Conservation (phyloP, 768 basidiomycete species). For the Cystofilobasidium macerans region DNA sequence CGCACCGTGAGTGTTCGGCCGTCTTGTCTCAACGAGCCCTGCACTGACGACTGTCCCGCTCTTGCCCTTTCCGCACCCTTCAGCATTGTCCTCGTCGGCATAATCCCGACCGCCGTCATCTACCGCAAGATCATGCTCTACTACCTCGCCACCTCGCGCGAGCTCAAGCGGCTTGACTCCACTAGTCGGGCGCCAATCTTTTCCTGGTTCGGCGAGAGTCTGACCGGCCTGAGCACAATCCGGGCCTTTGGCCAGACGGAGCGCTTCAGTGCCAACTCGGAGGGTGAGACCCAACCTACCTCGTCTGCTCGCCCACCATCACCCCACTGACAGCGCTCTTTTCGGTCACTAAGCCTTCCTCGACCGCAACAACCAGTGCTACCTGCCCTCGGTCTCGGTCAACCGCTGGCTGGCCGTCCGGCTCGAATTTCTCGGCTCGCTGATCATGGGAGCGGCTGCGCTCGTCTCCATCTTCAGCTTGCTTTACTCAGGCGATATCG, state of each 20-base stretch:
- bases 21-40: too few species aligned
- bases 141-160: conserved; percentile 42
- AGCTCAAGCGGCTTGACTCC: conserved; percentile 39
- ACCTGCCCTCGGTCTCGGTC: conserved; percentile 49
- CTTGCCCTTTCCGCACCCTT: background rate
- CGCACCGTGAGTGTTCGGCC: conserved; percentile 46
- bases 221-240: conserved; percentile 33
- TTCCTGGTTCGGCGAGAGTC: conserved; percentile 43
- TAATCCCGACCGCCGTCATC: conserved; percentile 45
- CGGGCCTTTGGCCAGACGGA: conserved; percentile 37
- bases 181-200: conserved; percentile 86
- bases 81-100: background rate
- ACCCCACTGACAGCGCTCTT: too few species aligned
- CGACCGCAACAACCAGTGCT: conserved; percentile 75
- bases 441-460: conserved; percentile 66
- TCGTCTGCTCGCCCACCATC: too few species aligned
- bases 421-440: conserved; percentile 69
- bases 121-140: conserved; percentile 76
- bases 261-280: background rate
- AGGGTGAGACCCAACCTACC: background rate
- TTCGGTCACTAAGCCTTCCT: conserved; percentile 36
- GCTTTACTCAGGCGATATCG: conserved; percentile 57
- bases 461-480: conserved; percentile 57
- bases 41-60: background rate
- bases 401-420: conserved; percentile 64